These are phyloP conservation scores for Xylaria grammica DNA, from an alignment of 495 filamentous ascomycete genomes.

Conservation along the genomic window DNA sequence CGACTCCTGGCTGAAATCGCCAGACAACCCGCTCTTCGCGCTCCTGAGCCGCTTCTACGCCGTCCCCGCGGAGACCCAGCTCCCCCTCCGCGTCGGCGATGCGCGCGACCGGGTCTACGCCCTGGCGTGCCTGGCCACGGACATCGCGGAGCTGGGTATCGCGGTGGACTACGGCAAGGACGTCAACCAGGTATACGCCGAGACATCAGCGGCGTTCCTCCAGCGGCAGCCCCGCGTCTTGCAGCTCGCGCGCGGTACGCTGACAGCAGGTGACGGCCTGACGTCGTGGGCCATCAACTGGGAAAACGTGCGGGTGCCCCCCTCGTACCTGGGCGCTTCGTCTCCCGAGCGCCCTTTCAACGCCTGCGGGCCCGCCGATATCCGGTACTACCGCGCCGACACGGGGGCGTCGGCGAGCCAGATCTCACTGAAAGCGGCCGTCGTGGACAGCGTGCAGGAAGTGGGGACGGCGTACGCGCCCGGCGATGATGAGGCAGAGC, in stretches of 20 bases:
- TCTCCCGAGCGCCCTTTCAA: conserved; percentile 16
- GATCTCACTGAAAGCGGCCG: conserved; percentile 15
- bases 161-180: conserved; percentile 26
- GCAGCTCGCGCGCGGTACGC: conserved; percentile 19
- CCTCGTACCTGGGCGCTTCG: background rate
- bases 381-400: conserved; percentile 23
- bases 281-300: conserved; percentile 23
- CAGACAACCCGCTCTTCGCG: conserved; percentile 17
- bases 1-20: conserved; percentile 17
- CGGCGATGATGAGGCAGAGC: background rate
- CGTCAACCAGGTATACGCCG: conserved; percentile 16
- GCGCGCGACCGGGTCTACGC: conserved; percentile 34
- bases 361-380: conserved; percentile 24
- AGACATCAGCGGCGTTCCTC: conserved; percentile 20
- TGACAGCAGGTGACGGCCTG: background rate
- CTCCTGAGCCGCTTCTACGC: conserved; percentile 18
- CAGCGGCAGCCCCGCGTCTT: conserved; percentile 4
- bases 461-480: conserved; percentile 12
- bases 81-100: conserved; percentile 22
- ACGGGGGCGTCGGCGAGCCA: background rate
- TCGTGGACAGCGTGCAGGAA: conserved; percentile 15
- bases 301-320: conserved; percentile 18
- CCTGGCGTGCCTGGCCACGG: conserved; percentile 25
- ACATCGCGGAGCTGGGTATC: conserved; percentile 17
- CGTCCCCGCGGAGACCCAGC: background rate